Evolutionary conservation across 164 flowering plant species (phyloP).

Genomic region (Cinnamomum chago): DNA sequence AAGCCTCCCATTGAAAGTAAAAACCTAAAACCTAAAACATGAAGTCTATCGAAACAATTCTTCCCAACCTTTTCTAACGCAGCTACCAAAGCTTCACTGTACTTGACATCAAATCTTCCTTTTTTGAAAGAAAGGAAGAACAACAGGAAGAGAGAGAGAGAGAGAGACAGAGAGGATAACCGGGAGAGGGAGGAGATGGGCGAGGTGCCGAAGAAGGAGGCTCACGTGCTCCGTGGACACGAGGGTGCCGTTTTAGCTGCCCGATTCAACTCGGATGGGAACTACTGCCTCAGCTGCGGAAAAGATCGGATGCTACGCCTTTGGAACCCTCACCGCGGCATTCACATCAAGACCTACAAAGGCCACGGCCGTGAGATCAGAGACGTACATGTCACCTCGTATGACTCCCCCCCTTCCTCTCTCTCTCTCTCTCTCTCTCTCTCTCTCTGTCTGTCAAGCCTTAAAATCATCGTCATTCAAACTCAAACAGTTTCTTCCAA

Average conservation of each 20-base stretch:
- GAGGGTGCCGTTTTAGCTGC: slow-evolving; percentile 88
- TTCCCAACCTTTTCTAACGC: no score
- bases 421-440: slow-evolving; percentile 3
- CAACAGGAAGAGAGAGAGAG: no score
- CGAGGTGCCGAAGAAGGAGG: slow-evolving; percentile 61
- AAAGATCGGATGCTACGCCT: slow-evolving; percentile 92
- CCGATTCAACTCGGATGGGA: slow-evolving; percentile 79
- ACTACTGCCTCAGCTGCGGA: slow-evolving; percentile 85
- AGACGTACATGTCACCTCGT: slow-evolving; percentile 83
- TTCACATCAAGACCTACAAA: slow-evolving; percentile 91
- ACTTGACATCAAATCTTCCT: no score
- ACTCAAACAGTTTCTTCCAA: neutral
- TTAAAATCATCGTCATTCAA: neutral
- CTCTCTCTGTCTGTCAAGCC: neutral
- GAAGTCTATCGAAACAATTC: no score
- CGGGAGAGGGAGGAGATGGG: neutral
- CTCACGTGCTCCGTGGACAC: slow-evolving; percentile 61
- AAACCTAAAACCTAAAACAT: no score
- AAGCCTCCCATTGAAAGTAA: no score
- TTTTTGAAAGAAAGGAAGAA: no score
- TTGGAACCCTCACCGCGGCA: slow-evolving; percentile 96
- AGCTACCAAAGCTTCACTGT: no score
- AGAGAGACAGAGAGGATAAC: neutral
- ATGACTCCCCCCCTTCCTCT: slow-evolving; percentile 7
- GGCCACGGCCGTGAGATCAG: slow-evolving; percentile 94